Conservation (phyloP, 805 yeast species). For the Pichia thaimueangensis region DNA sequence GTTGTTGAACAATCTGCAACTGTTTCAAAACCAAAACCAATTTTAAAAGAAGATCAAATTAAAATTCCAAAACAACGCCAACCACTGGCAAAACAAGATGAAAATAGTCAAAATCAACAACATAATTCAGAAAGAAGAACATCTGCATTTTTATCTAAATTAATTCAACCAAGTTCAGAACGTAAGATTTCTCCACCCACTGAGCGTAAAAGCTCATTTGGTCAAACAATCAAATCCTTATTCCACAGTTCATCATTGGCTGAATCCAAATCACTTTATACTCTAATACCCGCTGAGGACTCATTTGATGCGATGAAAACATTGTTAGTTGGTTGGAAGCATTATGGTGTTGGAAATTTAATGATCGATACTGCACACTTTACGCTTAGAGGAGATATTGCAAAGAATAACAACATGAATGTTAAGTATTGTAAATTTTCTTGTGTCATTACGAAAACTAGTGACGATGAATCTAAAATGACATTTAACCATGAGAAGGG, state of each 20-base stretch:
- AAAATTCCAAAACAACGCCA: conserved; percentile 27
- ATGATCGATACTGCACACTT: conserved; percentile 36
- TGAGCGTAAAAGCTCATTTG: conserved; percentile 25
- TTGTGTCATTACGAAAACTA: conserved; percentile 42
- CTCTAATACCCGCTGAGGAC: conserved; percentile 40
- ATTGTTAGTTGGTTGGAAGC: conserved; percentile 60
- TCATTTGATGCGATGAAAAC: conserved; percentile 60
- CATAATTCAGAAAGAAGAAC: background rate
- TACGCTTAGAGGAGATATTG: conserved; percentile 53
- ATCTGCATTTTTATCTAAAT: conserved; percentile 37
- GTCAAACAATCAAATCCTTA: conserved; percentile 40
- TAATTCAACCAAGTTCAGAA: conserved; percentile 17
- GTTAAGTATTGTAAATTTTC: conserved; percentile 60
- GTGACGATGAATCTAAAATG: conserved; percentile 38
- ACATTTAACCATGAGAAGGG: conserved; percentile 61
- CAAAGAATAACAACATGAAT: conserved; percentile 55
- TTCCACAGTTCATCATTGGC: conserved; percentile 25
- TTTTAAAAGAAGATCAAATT: conserved; percentile 14
- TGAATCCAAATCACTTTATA: conserved; percentile 26
- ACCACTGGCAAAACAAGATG: conserved; percentile 5
- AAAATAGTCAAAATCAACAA: conserved; percentile 11
- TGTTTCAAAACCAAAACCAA: conserved; percentile 4
- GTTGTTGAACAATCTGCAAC: too few relatives aligned
- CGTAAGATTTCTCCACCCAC: conserved; percentile 6
- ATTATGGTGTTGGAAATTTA: conserved; percentile 59